Conservation (phyloP, 345 rosid species). For the Boechera retrofracta region DNA sequence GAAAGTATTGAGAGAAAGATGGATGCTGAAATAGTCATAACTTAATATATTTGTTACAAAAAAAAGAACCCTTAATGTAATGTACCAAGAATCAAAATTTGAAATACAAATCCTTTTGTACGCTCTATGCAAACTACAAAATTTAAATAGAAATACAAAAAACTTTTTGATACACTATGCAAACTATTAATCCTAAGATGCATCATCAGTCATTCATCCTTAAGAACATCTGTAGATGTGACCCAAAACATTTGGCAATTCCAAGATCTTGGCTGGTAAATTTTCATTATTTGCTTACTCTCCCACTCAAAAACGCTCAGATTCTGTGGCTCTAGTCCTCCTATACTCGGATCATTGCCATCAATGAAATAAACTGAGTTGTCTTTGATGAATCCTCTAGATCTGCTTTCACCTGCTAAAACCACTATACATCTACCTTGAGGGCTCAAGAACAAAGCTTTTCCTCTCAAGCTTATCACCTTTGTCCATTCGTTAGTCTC, state of each 20-base stretch:
- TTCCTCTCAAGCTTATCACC: slow-evolving; percentile 34
- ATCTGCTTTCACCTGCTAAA: slow-evolving; percentile 5
- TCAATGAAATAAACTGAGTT: slow-evolving; percentile 28
- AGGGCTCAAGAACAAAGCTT: slow-evolving; percentile 36
- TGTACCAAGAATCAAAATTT: slow-evolving; percentile 22
- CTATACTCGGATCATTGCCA: background rate
- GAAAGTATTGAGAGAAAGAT: background rate
- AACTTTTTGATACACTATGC: background rate
- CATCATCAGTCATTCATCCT: background rate
- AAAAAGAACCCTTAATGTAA: background rate
- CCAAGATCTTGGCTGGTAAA: slow-evolving; percentile 32
- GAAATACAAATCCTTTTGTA: background rate
- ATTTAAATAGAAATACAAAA: too few relatives aligned
- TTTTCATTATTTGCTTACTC: slow-evolving; percentile 7
- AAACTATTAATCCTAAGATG: background rate
- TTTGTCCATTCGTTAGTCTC: slow-evolving; percentile 27
- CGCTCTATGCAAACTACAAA: background rate
- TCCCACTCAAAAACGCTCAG: slow-evolving; percentile 38
- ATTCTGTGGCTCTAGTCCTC: slow-evolving; percentile 18
- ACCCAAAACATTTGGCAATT: slow-evolving; percentile 38
- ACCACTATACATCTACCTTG: slow-evolving; percentile 25
- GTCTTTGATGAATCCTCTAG: slow-evolving; percentile 14
- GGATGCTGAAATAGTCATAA: slow-evolving; percentile 1
- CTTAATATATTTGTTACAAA: background rate
- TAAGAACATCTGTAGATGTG: slow-evolving; percentile 20